Base-by-base conservation (phyloP, 495 filamentous ascomycete genomes). In the Hypoxylon trugodes region DNA sequence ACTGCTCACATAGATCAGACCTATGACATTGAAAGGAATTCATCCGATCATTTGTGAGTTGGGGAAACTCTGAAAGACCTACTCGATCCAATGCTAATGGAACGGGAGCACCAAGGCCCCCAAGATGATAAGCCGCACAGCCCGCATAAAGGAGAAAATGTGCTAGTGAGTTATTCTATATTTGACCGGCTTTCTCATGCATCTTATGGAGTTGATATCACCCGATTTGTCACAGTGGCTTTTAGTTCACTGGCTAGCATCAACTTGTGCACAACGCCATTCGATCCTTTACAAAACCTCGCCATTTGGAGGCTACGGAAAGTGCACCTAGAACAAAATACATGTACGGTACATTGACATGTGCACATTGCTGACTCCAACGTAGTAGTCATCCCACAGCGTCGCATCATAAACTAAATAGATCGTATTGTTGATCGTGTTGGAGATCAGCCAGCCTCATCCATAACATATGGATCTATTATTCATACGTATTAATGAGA, bases 91-190 rank as follows among this genome's bases (percentile, higher is more conserved):
- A 12, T 59, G 40, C 40, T 22, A 16, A 33, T 15, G 53, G 13
- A 55, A 18, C 28, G 26, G 53, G 13, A 55, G 24, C 28, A 50
- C 57, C 18, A 33, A 57, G 51, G 45, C 58, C 46, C 47, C 26
- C 38, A 15, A 15, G 45, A 10, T 18, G 48, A 55, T 56, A 9
- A 66, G 36, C 13, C 55, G n/a, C 37, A 38, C 19, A 55, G 51
- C 45, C 57, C 56, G 63, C 63, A 66, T 66, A 61, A 66, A 66
- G 63, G 63, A 42, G 63, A 57, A 55, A 9, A 49, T 26, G 54
- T 47, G 28, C 49, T 42, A 53, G 38, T 53, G 36, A 65, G 49
- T 42, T 48, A 16, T 65, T 59, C 56, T 43, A 15, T 35, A 57
- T 58, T 51, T 35, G 41, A 41, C 46, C 32, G 40, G 53, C n/a